Percentiles rank a stretch among this genome's conserved stretches.
These are phyloP conservation scores for Candida golubevii DNA, from an alignment of 805 yeast species.

Conservation along the genomic window DNA sequence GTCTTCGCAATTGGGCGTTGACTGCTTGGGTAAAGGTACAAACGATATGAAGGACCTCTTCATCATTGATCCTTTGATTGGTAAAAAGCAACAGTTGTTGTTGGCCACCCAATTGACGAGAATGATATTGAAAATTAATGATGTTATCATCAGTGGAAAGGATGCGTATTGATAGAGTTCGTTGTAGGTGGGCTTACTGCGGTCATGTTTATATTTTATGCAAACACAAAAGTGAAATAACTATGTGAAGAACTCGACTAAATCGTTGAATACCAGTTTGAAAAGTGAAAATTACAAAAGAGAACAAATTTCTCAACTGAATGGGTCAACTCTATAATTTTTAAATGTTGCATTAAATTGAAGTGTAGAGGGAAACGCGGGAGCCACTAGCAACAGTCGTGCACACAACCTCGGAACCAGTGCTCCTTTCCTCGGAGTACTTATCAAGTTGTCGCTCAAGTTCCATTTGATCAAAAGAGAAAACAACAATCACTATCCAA, in stretches of 20 bases:
- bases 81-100: slow-evolving; percentile 92
- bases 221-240: too few relatives aligned
- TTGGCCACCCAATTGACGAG: slow-evolving; percentile 96
- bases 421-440: slow-evolving; percentile 3
- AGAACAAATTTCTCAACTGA: too few relatives aligned
- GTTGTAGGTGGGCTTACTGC: too few relatives aligned
- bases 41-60: slow-evolving; percentile 92
- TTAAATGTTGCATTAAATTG: background rate
- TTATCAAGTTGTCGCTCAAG: too few relatives aligned
- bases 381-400: slow-evolving; percentile 6
- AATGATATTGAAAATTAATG: slow-evolving; percentile 95
- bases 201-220: too few relatives aligned
- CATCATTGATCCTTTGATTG: slow-evolving; percentile 94
- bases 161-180: slow-evolving; percentile 49
- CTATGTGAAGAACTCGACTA: too few relatives aligned
- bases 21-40: slow-evolving; percentile 83
- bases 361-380: background rate
- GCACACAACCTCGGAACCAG: slow-evolving; percentile 3
- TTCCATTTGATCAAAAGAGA: background rate
- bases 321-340: too few relatives aligned
- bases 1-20: slow-evolving; percentile 78
- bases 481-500: background rate
- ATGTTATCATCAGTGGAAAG: slow-evolving; percentile 87
- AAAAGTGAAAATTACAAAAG: too few relatives aligned
- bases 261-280: too few relatives aligned